A percentile compares a stretch with the other conserved stretches of the same genome.
These are phyloP conservation scores for Naematelia encephala DNA, from an alignment of 768 basidiomycete genomes.

Conservation along the genomic window DNA sequence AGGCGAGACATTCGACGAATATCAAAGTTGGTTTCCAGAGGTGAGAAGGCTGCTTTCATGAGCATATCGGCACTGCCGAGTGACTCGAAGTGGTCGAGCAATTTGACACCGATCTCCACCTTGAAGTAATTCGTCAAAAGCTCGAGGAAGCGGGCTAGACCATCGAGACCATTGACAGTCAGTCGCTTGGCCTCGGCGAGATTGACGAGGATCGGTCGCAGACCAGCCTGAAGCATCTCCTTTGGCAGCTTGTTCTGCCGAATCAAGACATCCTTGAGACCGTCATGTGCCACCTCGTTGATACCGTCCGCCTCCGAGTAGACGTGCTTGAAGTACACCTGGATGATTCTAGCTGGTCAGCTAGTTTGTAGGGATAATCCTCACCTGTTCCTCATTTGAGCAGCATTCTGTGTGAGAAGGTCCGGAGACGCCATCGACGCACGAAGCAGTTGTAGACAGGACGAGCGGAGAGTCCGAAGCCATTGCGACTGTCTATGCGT, in stretches of 20 bases:
- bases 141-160: constrained; percentile 86
- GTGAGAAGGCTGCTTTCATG: constrained; percentile 70
- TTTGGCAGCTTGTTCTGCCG: constrained; percentile 90
- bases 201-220: constrained; percentile 96
- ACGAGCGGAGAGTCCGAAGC: constrained; percentile 83
- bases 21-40: constrained; percentile 76
- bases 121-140: constrained; percentile 98
- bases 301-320: constrained; percentile 67
- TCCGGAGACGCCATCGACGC: constrained; percentile 93
- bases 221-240: constrained; percentile 87
- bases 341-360: constrained; percentile 65
- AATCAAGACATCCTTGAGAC: constrained; percentile 78
- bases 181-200: constrained; percentile 92
- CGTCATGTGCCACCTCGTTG: constrained; percentile 88
- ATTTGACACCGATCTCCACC: constrained; percentile 96
- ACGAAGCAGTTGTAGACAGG: constrained; percentile 86
- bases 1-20: constrained; percentile 91
- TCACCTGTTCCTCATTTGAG: constrained; percentile 77
- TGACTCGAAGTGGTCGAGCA: constrained; percentile 90
- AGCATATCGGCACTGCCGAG: constrained; percentile 87
- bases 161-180: constrained; percentile 82
- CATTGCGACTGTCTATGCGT: constrained; percentile 74
- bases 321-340: constrained; percentile 96
- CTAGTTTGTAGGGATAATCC: constrained; percentile 12
- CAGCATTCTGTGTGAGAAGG: constrained; percentile 65